A percentile compares a stretch with the other conserved stretches of the same genome.
Evolutionary conservation across 371 early-diverging fungal genomes (phyloP).

Genomic region (Rhizopus microsporus): DNA sequence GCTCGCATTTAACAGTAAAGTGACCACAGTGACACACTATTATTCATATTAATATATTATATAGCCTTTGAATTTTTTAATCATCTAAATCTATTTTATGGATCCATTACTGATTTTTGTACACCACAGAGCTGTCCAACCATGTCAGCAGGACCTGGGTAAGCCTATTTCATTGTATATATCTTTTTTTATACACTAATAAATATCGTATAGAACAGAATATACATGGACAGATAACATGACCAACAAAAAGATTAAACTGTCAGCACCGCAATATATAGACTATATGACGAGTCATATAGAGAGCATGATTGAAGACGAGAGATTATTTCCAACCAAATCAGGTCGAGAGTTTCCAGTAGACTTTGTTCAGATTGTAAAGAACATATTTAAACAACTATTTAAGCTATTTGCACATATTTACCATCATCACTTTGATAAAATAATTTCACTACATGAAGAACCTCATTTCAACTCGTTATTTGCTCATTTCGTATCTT

Average conservation of each 20-base stretch:
- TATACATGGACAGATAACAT: conserved; percentile 91
- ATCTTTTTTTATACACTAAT: conserved; percentile 6
- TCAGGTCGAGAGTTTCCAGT: conserved; percentile 71
- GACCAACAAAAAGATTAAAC: conserved; percentile 73
- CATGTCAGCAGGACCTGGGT: conserved; percentile 90
- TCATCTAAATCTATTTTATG: conserved; percentile 91
- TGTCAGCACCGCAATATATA: conserved; percentile 93
- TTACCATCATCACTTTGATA: conserved; percentile 89
- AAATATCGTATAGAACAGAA: conserved; percentile 61
- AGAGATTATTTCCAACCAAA: conserved; percentile 87
- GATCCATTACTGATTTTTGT: conserved; percentile 90
- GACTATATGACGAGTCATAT: conserved; percentile 92
- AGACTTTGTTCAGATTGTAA: conserved; percentile 73
- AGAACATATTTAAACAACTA: conserved; percentile 78
- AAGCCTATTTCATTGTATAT: conserved; percentile 16
- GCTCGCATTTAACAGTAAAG: conserved; percentile 89
- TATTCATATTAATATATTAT: conserved; percentile 1
- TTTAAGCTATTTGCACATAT: conserved; percentile 93
- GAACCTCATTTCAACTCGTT: conserved; percentile 94
- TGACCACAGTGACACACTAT: neutral
- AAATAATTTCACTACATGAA: conserved; percentile 75
- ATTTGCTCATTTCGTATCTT: conserved; percentile 92
- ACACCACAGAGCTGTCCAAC: conserved; percentile 77
- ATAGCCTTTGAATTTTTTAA: conserved; percentile 93
- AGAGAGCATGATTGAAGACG: conserved; percentile 86